These are phyloP conservation scores for Chenopodium berlandieri DNA, from an alignment of 148 eudicot species.

Conservation along the genomic window DNA sequence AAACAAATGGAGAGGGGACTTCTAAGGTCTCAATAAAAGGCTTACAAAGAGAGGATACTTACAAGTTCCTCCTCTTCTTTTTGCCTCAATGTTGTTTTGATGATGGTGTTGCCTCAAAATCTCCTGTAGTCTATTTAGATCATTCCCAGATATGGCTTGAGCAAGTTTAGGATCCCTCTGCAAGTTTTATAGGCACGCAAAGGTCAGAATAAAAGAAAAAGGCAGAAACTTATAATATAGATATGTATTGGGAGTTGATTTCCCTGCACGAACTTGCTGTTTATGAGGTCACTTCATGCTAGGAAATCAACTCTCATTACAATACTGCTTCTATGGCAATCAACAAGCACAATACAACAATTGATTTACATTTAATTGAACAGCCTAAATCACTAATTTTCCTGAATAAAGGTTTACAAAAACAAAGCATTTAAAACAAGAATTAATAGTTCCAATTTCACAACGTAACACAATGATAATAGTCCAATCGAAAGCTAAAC, in stretches of 20 bases:
- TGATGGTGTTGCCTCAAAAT: constrained; percentile 65
- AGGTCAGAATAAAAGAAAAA: background rate
- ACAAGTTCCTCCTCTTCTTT: constrained; percentile 73
- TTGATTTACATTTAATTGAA: background rate
- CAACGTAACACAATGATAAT: background rate
- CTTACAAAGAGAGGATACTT: constrained; percentile 30
- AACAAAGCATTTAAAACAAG: background rate
- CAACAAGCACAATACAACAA: background rate
- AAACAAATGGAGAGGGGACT: too few species aligned
- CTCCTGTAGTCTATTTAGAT: constrained; percentile 68
- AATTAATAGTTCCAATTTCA: background rate
- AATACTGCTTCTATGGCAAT: too few species aligned
- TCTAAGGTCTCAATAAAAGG: too few species aligned
- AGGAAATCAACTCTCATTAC: background rate
- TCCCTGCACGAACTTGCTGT: too few species aligned
- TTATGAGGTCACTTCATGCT: too few species aligned
- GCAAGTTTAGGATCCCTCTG: constrained; percentile 93
- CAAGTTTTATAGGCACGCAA: constrained; percentile 20
- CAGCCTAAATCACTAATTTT: background rate
- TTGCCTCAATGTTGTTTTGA: constrained; percentile 55
- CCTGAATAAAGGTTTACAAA: background rate
- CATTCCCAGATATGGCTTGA: constrained; percentile 77
- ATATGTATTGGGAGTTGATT: too few species aligned
- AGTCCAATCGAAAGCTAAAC: background rate
- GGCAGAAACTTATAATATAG: too few species aligned